A percentile compares a stretch with the other conserved stretches of the same genome.
These are phyloP conservation scores for Kalanchoe fedtschenkoi DNA, from an alignment of 164 flowering plant genomes.

Conservation along the genomic window DNA sequence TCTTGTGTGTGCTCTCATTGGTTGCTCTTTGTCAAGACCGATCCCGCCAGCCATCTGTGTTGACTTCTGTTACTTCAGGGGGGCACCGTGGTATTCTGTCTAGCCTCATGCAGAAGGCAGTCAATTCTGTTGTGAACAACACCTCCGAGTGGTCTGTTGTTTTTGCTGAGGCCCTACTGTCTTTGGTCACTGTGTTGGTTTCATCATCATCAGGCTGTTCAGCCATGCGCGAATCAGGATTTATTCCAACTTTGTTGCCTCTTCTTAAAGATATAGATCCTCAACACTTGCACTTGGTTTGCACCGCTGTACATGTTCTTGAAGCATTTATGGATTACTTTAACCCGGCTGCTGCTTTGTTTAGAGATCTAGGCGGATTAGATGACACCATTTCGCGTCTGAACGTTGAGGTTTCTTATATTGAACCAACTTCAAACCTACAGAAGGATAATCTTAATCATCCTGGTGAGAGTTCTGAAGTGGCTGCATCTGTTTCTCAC, in stretches of 20 bases:
- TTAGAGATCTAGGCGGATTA: conserved; percentile 83
- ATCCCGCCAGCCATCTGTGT: conserved; percentile 58
- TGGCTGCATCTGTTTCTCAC: conserved; percentile 20
- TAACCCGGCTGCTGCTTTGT: conserved; percentile 81
- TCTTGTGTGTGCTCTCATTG: conserved; percentile 54
- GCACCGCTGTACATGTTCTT: conserved; percentile 73
- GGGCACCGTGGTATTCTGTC: conserved; percentile 78
- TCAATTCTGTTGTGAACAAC: conserved; percentile 49
- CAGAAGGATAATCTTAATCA: conserved; percentile 32
- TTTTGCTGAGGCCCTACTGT: conserved; percentile 78
- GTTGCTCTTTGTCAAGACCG: conserved; percentile 87
- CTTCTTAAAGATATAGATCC: conserved; percentile 78
- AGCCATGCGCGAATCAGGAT: conserved; percentile 87
- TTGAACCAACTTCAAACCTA: conserved; percentile 47
- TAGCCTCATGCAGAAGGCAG: conserved; percentile 88
- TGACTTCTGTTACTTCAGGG: conserved; percentile 78
- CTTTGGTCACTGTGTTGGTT: conserved; percentile 78
- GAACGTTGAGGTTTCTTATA: conserved; percentile 59
- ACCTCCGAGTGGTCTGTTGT: conserved; percentile 68
- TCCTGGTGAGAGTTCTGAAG: conserved; percentile 26
- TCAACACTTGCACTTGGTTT: conserved; percentile 82
- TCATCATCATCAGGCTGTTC: conserved; percentile 88
- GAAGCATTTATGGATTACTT: conserved; percentile 94
- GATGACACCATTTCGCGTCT: conserved; percentile 81
- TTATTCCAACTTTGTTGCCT: conserved; percentile 84